phyloP scores from a whole-genome alignment of 768 basidiomycete species.

The Neoboletus subvelutipes region DNA sequence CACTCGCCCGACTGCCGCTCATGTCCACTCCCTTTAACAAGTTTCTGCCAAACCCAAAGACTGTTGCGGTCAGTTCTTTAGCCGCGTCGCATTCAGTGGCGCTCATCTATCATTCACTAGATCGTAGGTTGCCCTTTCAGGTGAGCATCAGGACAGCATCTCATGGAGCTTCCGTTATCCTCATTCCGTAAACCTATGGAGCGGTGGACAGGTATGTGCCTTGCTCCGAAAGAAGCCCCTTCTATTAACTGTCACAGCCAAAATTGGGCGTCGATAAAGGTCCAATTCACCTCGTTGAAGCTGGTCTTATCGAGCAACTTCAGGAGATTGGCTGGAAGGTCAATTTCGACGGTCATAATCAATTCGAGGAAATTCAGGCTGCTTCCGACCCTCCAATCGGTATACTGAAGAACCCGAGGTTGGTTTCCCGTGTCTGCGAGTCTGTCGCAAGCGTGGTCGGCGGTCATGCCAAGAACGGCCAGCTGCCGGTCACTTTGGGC shows the following conservation, averaged over 20 bases:
- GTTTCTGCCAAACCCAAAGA: constrained; percentile 58
- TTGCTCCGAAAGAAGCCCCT: constrained; percentile 5
- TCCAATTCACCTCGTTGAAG: constrained; percentile 85
- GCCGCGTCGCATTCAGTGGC: background rate
- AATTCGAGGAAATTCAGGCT: constrained; percentile 73
- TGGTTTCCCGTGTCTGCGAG: constrained; percentile 81
- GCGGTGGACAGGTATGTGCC: constrained; percentile 34
- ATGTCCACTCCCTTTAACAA: constrained; percentile 30
- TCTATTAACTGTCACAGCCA: constrained; percentile 44
- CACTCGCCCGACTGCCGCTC: background rate
- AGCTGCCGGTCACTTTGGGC: constrained; percentile 86
- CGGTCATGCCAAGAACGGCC: constrained; percentile 70
- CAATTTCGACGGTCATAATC: constrained; percentile 85
- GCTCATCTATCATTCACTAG: constrained; percentile 37
- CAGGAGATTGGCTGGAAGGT: constrained; percentile 84
- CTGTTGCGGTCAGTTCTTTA: constrained; percentile 68
- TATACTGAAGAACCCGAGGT: constrained; percentile 83
- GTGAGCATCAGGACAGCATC: constrained; percentile 43
- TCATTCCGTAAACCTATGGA: constrained; percentile 18
- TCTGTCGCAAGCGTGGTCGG: constrained; percentile 78
- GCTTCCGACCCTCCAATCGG: constrained; percentile 68
- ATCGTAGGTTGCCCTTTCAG: constrained; percentile 97
- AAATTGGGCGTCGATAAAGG: constrained; percentile 82
- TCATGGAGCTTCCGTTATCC: background rate
- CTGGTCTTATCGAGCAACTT: constrained; percentile 79